Percentiles rank a stretch among this genome's conserved stretches.
phyloP scores from a whole-genome alignment of 1,284 basidiomycete genomes.

The Melampsora larici-populina region DNA sequence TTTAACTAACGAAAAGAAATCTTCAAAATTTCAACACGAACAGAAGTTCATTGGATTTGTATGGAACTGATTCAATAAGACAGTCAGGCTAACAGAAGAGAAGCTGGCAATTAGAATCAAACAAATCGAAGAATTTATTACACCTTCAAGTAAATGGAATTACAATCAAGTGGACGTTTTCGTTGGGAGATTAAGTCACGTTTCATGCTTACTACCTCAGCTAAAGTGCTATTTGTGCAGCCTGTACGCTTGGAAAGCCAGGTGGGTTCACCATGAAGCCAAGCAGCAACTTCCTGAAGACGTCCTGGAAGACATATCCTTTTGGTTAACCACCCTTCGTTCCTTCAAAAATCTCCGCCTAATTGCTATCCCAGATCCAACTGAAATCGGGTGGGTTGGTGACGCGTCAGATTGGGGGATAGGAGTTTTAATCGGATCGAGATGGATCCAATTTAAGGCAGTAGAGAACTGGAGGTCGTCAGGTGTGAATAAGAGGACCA shows the following conservation, averaged over 20 bases:
- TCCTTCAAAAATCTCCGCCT: too few species aligned
- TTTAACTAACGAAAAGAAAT: neutral
- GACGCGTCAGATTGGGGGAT: neutral
- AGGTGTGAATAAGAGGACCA: neutral
- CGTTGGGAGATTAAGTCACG: neutral
- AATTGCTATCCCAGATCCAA: too few species aligned
- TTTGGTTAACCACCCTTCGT: too few species aligned
- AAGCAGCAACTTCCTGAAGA: too few species aligned
- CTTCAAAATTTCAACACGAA: neutral
- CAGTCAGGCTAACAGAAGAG: neutral
- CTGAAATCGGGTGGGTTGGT: slow-evolving; percentile 10
- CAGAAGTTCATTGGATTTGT: neutral
- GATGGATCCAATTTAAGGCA: neutral
- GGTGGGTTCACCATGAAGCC: too few species aligned
- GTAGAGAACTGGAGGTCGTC: neutral
- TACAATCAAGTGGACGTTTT: neutral
- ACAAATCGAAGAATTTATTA: too few species aligned
- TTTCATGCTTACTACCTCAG: slow-evolving; percentile 4
- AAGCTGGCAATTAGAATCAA: too few species aligned
- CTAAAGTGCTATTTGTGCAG: neutral
- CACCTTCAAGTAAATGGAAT: too few species aligned
- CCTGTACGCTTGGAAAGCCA: neutral
- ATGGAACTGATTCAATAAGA: neutral
- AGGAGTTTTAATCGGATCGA: slow-evolving; percentile 3
- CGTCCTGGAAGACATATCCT: too few species aligned